These are phyloP conservation scores for Ajuga chamaepitys DNA, from an alignment of 257 asterid species.

Conservation along the genomic window DNA sequence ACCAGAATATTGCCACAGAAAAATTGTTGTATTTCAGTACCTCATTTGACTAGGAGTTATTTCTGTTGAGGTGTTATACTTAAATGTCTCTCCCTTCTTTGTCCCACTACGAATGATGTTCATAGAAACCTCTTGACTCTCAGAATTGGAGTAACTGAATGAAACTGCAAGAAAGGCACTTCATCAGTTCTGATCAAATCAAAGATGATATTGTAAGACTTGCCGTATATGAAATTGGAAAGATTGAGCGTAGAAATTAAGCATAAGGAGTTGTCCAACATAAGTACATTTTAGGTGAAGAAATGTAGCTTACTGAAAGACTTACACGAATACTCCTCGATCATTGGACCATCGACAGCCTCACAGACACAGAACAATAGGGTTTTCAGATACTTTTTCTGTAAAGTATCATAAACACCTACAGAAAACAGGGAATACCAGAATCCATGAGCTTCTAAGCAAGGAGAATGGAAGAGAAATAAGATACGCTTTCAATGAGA, in stretches of 20 bases:
- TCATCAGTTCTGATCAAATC: slow-evolving; percentile 18
- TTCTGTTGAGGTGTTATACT: slow-evolving; percentile 56
- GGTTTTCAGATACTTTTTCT: slow-evolving; percentile 85
- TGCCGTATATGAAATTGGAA: slow-evolving; percentile 7
- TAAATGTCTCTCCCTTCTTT: slow-evolving; percentile 74
- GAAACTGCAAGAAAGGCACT: slow-evolving; percentile 52
- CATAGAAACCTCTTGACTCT: slow-evolving; percentile 87
- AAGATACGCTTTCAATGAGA: slow-evolving; percentile 2
- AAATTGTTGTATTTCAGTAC: slow-evolving; percentile 24
- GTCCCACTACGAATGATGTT: slow-evolving; percentile 71
- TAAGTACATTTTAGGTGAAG: background rate
- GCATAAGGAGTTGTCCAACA: background rate
- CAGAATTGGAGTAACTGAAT: slow-evolving; percentile 73
- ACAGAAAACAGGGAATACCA: slow-evolving; percentile 8
- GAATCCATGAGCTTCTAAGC: slow-evolving; percentile 19
- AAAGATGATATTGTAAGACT: background rate
- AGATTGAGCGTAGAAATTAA: slow-evolving; percentile 1
- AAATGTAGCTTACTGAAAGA: slow-evolving; percentile 9
- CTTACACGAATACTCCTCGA: slow-evolving; percentile 92
- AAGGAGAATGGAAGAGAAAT: background rate
- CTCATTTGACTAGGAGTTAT: slow-evolving; percentile 89
- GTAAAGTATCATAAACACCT: slow-evolving; percentile 95
- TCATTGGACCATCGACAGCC: slow-evolving; percentile 74
- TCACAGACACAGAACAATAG: slow-evolving; percentile 84
- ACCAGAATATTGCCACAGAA: background rate